These are phyloP conservation scores for Flammula alnicola DNA, from an alignment of 1,284 basidiomycete genomes.

Conservation along the genomic window DNA sequence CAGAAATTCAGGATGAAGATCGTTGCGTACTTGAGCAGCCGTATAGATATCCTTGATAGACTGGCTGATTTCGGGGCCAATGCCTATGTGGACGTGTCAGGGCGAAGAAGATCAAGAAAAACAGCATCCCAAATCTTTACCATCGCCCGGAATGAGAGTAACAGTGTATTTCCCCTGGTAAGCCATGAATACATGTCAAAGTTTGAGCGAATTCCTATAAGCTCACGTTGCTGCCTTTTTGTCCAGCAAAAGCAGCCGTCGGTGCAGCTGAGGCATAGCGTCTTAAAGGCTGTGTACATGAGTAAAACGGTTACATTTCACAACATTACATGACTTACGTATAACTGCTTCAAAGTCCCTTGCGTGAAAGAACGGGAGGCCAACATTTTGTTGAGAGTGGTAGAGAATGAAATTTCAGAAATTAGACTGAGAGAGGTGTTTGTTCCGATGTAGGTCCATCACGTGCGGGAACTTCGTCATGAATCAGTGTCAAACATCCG, in stretches of 20 bases:
- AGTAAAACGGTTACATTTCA: slow-evolving; percentile 3
- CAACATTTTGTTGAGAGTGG: slow-evolving; percentile 49
- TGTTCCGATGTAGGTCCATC: slow-evolving; percentile 4
- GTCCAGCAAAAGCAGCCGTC: slow-evolving; percentile 85
- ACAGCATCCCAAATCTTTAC: slow-evolving; percentile 46
- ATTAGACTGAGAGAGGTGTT: slow-evolving; percentile 1
- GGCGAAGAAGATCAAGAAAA: slow-evolving; percentile 1
- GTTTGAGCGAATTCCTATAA: neutral
- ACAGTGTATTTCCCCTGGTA: slow-evolving; percentile 94
- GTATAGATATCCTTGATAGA: slow-evolving; percentile 94
- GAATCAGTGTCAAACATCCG: too few species aligned
- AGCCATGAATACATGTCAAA: slow-evolving; percentile 4
- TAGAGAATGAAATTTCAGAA: slow-evolving; percentile 22
- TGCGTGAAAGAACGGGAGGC: slow-evolving; percentile 59
- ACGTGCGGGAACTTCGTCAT: neutral
- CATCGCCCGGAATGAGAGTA: slow-evolving; percentile 91
- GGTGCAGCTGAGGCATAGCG: slow-evolving; percentile 73
- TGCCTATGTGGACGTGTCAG: slow-evolving; percentile 60
- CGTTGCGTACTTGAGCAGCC: slow-evolving; percentile 73
- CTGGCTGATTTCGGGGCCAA: slow-evolving; percentile 98
- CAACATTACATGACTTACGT: slow-evolving; percentile 39
- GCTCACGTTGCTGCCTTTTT: slow-evolving; percentile 85
- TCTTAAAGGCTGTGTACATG: slow-evolving; percentile 52
- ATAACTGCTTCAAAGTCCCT: slow-evolving; percentile 48
- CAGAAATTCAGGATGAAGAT: slow-evolving; percentile 8